These are phyloP conservation scores for Diaporthe destruens DNA, from an alignment of 2,329 filamentous ascomycete genomes.

Conservation along the genomic window DNA sequence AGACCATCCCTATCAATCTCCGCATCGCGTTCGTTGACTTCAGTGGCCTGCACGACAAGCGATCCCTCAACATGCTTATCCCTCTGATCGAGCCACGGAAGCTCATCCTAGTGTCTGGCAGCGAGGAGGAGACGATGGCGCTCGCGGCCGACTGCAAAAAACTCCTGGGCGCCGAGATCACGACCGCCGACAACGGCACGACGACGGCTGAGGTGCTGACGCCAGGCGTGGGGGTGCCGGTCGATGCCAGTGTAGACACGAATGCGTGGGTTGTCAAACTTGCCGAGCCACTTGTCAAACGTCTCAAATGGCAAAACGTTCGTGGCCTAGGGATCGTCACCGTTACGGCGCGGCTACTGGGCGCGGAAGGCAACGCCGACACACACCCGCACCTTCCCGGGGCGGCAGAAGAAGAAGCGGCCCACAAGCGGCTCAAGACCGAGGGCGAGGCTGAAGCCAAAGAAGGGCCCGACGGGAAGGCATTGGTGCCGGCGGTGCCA, in stretches of 20 bases:
- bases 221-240: slow-evolving; percentile 76
- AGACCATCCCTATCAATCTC: slow-evolving; percentile 76
- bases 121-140: slow-evolving; percentile 79
- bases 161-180: slow-evolving; percentile 63
- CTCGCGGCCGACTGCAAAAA: slow-evolving; percentile 85
- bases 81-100: slow-evolving; percentile 95
- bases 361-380: slow-evolving; percentile 56
- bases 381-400: slow-evolving; percentile 44
- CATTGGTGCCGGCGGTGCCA: slow-evolving; percentile 42
- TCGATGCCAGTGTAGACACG: slow-evolving; percentile 96
- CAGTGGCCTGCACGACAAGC: slow-evolving; percentile 90
- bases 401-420: slow-evolving; percentile 61
- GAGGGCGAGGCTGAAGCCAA: slow-evolving; percentile 47
- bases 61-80: slow-evolving; percentile 93
- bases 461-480: slow-evolving; percentile 42
- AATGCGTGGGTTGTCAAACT: slow-evolving; percentile 97
- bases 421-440: slow-evolving; percentile 64
- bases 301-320: slow-evolving; percentile 94
- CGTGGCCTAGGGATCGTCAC: slow-evolving; percentile 91
- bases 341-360: slow-evolving; percentile 78
- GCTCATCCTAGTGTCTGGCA: slow-evolving; percentile 90
- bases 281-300: slow-evolving; percentile 84
- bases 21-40: slow-evolving; percentile 92
- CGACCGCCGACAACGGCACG: slow-evolving; percentile 51
- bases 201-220: slow-evolving; percentile 81